Evolutionary conservation across 768 basidiomycete species (phyloP).

Genomic region (Rossbeevera mucosa): DNA sequence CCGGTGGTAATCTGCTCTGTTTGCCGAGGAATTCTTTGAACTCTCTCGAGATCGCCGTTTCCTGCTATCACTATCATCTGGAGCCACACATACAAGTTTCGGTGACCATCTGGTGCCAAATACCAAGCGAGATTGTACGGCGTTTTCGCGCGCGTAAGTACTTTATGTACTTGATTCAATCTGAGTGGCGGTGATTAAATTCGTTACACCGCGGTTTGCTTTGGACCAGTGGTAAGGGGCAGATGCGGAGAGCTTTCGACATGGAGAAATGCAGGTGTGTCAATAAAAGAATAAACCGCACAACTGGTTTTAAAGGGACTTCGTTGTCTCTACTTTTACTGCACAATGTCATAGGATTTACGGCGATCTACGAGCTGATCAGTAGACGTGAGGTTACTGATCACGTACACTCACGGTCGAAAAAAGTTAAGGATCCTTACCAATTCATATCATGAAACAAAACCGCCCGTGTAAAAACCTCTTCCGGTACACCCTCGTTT

Average conservation of each 20-base stretch:
- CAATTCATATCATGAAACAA: conserved; percentile 18
- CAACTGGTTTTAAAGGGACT: neutral
- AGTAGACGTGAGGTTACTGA: neutral
- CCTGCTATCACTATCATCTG: neutral
- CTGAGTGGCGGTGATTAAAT: conserved; percentile 1
- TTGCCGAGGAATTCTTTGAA: neutral
- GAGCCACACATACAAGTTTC: neutral
- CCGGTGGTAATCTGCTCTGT: neutral
- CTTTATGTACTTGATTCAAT: neutral
- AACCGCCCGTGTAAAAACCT: conserved; percentile 5
- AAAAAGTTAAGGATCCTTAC: neutral
- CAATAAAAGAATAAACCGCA: neutral
- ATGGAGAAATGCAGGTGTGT: neutral
- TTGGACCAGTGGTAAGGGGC: neutral
- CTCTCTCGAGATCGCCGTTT: neutral
- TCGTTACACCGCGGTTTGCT: neutral
- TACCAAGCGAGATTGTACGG: neutral
- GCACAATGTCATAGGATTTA: neutral
- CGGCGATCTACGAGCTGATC: conserved; percentile 14
- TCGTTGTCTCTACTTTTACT: neutral
- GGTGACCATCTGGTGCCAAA: neutral
- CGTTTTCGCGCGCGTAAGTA: neutral
- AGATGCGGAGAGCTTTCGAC: neutral
- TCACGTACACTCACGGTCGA: neutral
- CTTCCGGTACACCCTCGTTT: conserved; percentile 17